phyloP scores from a whole-genome alignment of 2,329 filamentous ascomycete species.

The Colletotrichum coccodes region DNA sequence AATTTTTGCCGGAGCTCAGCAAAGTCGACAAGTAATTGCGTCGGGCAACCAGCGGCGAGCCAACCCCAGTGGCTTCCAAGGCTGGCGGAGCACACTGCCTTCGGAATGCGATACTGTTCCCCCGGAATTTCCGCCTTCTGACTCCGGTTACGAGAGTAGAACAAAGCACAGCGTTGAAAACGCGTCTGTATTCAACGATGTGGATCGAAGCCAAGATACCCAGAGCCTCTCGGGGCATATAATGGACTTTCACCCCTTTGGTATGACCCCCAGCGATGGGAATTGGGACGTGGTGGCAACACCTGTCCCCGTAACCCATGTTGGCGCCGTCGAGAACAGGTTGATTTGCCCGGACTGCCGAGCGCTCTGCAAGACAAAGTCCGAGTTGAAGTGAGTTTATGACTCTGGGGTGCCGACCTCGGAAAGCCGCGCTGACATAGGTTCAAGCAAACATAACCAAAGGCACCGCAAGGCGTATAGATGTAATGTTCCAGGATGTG shows the following conservation, averaged over 20 bases:
- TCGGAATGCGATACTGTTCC: slow-evolving; percentile 53
- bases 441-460: slow-evolving; percentile 75
- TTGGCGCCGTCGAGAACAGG: slow-evolving; percentile 28
- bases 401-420: background rate
- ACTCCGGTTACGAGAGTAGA: slow-evolving; percentile 60
- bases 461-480: slow-evolving; percentile 75
- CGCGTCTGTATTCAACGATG: slow-evolving; percentile 54
- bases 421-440: slow-evolving; percentile 35
- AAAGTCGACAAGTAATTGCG: slow-evolving; percentile 41
- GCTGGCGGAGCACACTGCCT: slow-evolving; percentile 43
- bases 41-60: slow-evolving; percentile 37
- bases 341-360: slow-evolving; percentile 52
- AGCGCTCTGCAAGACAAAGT: slow-evolving; percentile 58
- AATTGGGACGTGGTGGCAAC: background rate
- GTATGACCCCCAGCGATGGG: background rate
- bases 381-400: slow-evolving; percentile 64
- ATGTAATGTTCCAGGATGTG: slow-evolving; percentile 69
- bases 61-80: slow-evolving; percentile 42
- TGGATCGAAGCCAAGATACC: slow-evolving; percentile 50
- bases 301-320: slow-evolving; percentile 15
- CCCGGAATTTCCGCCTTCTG: slow-evolving; percentile 45
- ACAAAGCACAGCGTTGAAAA: slow-evolving; percentile 54
- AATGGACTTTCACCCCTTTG: slow-evolving; percentile 39
- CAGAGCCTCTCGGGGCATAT: slow-evolving; percentile 49
- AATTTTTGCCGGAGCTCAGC: slow-evolving; percentile 43